Evolutionary conservation across 1,139 yeast species (phyloP), one percentile per base, ranked within the genome.

Genomic region (Candida frijolesensis): DNA sequence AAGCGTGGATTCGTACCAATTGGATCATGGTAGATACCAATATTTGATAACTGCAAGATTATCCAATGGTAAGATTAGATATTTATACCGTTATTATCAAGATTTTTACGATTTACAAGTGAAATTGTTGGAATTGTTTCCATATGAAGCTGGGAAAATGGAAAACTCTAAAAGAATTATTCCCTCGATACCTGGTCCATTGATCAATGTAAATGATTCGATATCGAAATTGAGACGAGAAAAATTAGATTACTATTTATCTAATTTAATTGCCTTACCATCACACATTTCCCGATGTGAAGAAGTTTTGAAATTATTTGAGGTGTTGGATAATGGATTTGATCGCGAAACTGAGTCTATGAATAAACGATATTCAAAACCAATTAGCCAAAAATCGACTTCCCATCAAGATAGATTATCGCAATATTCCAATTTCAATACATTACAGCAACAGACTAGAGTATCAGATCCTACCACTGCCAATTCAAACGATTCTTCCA

Each of bases 161-260:
- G 90, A 87, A 66, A 83, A 83, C 57, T 77, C 80, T 38, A 72
- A 76, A 51, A 81, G 99, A 57, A 87, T 87, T 38, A 79, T 94
- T 54, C 99, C 99, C 4, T 90, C 88, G 56, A 92, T 95, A 64
- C 99, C 99, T 0, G 99, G 99, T 1, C 99, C 99, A 1, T 79
- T 94, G 47, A 87, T 96, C 44, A 89, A 89, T 64, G 97, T 94
- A 47, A 91, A 92, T 56, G 98, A 92, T 64, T 82, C 87, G 47
- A 87, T 92, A 50, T 88, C 97, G 14, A 85, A 87, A 59, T 87
- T 89, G 65, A 80, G 99, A 61, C 79, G 94, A 57, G 89, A 84
- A 35, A 96, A 90, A 67, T 77, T 95, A 59, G 95, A 94, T 67
- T 83, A 84, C 52, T 94, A 94, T 65, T 84, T 95, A 49, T 79